phyloP scores from a whole-genome alignment of 495 filamentous ascomycete genomes.

The Lasiosphaeria hispida region DNA sequence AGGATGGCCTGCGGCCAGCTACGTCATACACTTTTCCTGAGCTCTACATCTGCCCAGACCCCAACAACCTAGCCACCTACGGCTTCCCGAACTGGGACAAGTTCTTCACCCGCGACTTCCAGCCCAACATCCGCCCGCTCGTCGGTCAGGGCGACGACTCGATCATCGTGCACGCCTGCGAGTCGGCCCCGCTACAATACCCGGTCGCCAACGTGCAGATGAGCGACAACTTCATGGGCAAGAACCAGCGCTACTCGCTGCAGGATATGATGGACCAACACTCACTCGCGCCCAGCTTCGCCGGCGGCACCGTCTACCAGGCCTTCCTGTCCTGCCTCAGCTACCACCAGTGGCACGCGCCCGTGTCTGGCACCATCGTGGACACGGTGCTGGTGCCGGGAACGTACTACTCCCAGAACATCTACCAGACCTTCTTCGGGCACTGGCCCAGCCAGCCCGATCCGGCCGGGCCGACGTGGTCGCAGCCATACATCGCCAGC shows the following conservation, averaged over 20 bases:
- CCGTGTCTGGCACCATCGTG: constrained; percentile 38
- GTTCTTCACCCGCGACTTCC: constrained; percentile 47
- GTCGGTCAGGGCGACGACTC: constrained; percentile 31
- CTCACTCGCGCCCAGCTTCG: constrained; percentile 30
- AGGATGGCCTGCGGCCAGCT: background rate
- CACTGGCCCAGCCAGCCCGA: background rate
- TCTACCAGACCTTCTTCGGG: background rate
- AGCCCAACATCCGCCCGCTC: constrained; percentile 36
- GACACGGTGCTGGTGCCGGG: constrained; percentile 34
- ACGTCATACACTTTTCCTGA: constrained; percentile 4
- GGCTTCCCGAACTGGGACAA: constrained; percentile 24
- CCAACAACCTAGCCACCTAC: background rate
- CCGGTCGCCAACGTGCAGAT: constrained; percentile 28
- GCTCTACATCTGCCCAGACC: background rate
- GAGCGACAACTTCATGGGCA: constrained; percentile 46
- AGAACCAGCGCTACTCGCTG: constrained; percentile 42
- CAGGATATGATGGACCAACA: constrained; percentile 36
- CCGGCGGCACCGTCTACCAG: constrained; percentile 41
- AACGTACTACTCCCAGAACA: constrained; percentile 23
- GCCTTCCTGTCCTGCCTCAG: constrained; percentile 43
- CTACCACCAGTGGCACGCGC: constrained; percentile 51
- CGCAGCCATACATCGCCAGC: no score
- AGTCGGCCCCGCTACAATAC: constrained; percentile 38
- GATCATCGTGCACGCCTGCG: constrained; percentile 38
- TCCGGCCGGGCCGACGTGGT: background rate